Percentiles rank a stretch among this genome's conserved stretches.
Evolutionary conservation across 371 early-diverging fungal species (phyloP).

Genomic region (Phascolomyces articulosus): DNA sequence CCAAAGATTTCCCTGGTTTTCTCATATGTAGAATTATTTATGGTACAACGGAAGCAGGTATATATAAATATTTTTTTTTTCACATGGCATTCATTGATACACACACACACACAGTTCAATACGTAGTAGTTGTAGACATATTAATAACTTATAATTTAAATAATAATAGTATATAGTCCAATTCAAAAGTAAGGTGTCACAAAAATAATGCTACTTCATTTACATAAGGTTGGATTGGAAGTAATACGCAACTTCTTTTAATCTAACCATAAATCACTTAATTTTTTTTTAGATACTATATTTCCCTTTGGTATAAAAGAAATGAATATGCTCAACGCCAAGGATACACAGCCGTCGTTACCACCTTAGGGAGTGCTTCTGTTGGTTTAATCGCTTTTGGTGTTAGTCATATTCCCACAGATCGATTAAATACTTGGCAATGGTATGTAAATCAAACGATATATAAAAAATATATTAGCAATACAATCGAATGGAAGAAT

Average conservation of each 20-base stretch:
- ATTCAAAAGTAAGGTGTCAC: not conserved
- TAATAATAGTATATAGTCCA: not conserved
- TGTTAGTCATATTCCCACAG: slow-evolving; percentile 30
- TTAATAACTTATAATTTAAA: slow-evolving; percentile 8
- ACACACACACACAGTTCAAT: no score
- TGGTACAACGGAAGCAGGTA: slow-evolving; percentile 27
- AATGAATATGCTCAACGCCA: slow-evolving; percentile 39
- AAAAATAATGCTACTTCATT: not conserved
- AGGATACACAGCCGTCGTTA: slow-evolving; percentile 39
- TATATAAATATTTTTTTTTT: not conserved
- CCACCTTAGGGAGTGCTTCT: slow-evolving; percentile 43
- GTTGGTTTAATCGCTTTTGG: slow-evolving; percentile 42
- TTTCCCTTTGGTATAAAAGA: slow-evolving; percentile 47
- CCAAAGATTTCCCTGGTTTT: slow-evolving; percentile 6
- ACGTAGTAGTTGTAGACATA: no score
- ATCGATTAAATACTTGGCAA: slow-evolving; percentile 37
- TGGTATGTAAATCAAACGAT: slow-evolving; percentile 22
- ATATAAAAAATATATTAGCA: no score
- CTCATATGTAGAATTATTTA: slow-evolving; percentile 13
- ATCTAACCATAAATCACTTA: not conserved
- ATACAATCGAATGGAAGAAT: no score
- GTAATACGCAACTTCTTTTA: no score
- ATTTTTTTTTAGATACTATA: slow-evolving; percentile 16
- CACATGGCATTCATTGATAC: no score
- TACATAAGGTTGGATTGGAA: no score